Base-by-base conservation (phyloP, 345 rosid genomes). In the Hibiscus mutabilis region DNA sequence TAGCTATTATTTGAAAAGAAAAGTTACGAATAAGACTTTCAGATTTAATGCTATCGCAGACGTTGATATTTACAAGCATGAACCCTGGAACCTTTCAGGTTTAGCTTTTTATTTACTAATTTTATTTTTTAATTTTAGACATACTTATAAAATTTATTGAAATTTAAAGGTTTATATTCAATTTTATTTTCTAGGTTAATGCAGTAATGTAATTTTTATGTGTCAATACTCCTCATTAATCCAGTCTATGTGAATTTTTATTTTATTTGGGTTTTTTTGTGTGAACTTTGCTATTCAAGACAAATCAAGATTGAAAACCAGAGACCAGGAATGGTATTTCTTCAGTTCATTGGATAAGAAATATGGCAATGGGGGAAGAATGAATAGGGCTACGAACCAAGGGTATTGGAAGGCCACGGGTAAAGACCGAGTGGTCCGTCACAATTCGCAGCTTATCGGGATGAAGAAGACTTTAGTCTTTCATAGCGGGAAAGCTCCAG, bases 51-150 rank as follows among this genome's bases (percentile, higher is more conserved):
- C 86, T 69, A 93, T 89, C 69, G 84, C 85, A 0, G 93, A 87
- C 60, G 96, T 89, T 76, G 98, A 93, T 77, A 88, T 93, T 69
- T 93, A 93, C 86, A 87, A 87, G 82, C 86, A 87, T 29, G 97
- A 94, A 78, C 97, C 97, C 1, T 87, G 91, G 96, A 88, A 91
- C 47, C 91, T 94, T 51, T 83, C 96, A 71, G 96, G 97, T 89
- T 19, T 56, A 33, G 1, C 15, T n/a, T 42, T 65, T 11, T 19
- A 66, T 52, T 10, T 53, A 46, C 33, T 35, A 7, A 11, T 16
- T 31, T 33, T 55, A 19, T 2, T 27, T 2, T 29, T 13, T 22
- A 0, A 27, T 31, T 63, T 3, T 63, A 37, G 49, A 21, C 12
- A 9, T 44, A 3, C 5, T 65, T 9, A 60, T 68, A 11, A 56